phyloP scores from a whole-genome alignment of 2,329 filamentous ascomycete species.

The Amphichorda felina region DNA sequence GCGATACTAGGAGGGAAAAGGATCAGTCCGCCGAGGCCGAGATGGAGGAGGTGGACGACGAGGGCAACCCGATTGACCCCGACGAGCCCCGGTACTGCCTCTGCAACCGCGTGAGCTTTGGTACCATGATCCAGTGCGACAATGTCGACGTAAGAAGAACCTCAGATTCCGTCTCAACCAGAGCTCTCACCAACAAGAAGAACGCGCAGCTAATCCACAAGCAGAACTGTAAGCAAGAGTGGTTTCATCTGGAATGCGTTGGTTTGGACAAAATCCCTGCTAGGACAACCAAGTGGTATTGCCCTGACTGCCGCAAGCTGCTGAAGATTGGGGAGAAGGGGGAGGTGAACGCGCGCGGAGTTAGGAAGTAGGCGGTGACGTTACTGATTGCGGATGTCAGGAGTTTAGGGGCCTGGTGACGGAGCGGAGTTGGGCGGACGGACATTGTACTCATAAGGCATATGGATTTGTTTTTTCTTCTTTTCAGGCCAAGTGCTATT shows the following conservation, averaged over 20 bases:
- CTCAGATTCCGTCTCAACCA: not conserved
- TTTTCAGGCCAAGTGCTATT: too few species aligned
- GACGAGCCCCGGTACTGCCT: conserved; percentile 67
- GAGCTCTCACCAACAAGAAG: not conserved
- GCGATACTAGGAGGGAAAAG: conserved; percentile 35
- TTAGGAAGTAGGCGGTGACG: conserved; percentile 24
- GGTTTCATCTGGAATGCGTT: conserved; percentile 77
- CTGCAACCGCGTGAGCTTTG: conserved; percentile 71
- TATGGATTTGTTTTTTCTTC: too few species aligned
- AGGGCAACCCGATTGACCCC: conserved; percentile 60
- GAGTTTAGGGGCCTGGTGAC: too few species aligned
- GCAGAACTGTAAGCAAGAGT: conserved; percentile 64
- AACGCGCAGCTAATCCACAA: conserved; percentile 8
- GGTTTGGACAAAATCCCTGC: conserved; percentile 55
- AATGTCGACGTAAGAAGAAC: conserved; percentile 55
- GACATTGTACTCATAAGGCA: too few species aligned
- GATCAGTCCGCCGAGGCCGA: conserved; percentile 27
- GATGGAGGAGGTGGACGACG: conserved; percentile 52
- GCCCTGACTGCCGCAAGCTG: conserved; percentile 58
- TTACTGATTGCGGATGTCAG: too few species aligned
- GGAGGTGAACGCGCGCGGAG: conserved; percentile 46
- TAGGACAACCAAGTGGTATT: conserved; percentile 74
- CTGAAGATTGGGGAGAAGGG: conserved; percentile 53
- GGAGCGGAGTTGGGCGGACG: too few species aligned
- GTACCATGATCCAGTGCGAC: conserved; percentile 75